Percentiles rank a stretch among this genome's conserved stretches.
phyloP scores from a whole-genome alignment of 345 rosid genomes.

The Pugionium cornutum region DNA sequence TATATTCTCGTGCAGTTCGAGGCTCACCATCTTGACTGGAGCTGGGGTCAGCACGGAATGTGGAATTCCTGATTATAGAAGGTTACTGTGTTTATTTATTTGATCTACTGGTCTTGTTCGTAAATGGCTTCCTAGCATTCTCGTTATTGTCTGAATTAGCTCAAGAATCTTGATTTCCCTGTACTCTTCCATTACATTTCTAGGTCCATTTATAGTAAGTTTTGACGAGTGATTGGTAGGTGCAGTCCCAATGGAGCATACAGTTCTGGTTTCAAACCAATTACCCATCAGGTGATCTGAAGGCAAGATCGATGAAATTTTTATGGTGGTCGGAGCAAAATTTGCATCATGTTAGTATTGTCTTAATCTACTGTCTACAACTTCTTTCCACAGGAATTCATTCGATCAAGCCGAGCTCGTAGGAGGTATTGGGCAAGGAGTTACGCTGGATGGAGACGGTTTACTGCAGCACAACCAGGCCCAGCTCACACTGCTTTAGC shows the following conservation, averaged over 20 bases:
- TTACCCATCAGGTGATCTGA: slow-evolving; percentile 94
- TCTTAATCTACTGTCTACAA: slow-evolving; percentile 8
- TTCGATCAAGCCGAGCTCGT: slow-evolving; percentile 64
- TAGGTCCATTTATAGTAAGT: not conserved
- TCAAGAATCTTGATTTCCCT: slow-evolving; percentile 14
- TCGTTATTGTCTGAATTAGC: not conserved
- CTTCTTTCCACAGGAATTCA: slow-evolving; percentile 57
- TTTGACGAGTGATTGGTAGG: not conserved
- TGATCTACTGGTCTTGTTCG: not conserved
- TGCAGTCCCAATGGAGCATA: slow-evolving; percentile 98
- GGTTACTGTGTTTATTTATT: slow-evolving; percentile 45
- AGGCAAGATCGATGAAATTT: slow-evolving; percentile 51
- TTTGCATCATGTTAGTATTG: not conserved
- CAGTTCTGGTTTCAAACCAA: slow-evolving; percentile 92
- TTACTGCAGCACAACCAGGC: slow-evolving; percentile 75
- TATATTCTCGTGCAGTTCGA: slow-evolving; percentile 48
- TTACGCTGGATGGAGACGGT: slow-evolving; percentile 92
- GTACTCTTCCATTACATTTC: not conserved
- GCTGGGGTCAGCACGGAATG: slow-evolving; percentile 95
- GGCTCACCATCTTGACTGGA: slow-evolving; percentile 78
- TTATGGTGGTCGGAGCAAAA: not conserved
- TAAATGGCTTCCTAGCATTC: not conserved
- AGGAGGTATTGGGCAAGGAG: slow-evolving; percentile 96
- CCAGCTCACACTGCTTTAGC: slow-evolving; percentile 77
- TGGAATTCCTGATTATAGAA: slow-evolving; percentile 97